A percentile compares a stretch with the other conserved stretches of the same genome.
phyloP scores from a whole-genome alignment of 345 rosid genomes.

The Iberis pinnata region DNA sequence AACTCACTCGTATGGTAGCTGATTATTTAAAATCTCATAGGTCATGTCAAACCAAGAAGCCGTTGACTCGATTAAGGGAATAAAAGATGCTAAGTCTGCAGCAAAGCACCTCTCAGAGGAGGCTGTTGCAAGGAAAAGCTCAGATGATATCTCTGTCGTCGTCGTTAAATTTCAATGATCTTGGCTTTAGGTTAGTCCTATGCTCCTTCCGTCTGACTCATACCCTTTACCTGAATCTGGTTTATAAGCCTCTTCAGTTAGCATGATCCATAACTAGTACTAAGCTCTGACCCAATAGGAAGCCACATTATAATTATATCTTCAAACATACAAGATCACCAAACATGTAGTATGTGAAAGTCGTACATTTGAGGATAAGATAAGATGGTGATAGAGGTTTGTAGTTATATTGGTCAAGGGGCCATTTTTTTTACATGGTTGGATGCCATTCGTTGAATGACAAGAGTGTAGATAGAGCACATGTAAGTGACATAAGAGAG shows the following conservation, averaged over 20 bases:
- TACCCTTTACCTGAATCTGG: slow-evolving; percentile 10
- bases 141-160: slow-evolving; percentile 81
- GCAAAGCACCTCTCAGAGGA: slow-evolving; percentile 84
- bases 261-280: not conserved
- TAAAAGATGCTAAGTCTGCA: slow-evolving; percentile 71
- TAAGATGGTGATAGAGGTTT: slow-evolving; percentile 11
- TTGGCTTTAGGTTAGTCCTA: slow-evolving; percentile 27
- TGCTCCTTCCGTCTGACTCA: not conserved
- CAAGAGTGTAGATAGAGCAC: slow-evolving; percentile 13
- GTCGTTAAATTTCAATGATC: slow-evolving; percentile 61
- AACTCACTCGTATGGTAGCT: slow-evolving; percentile 15
- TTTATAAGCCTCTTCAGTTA: not conserved
- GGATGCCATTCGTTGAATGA: slow-evolving; percentile 19
- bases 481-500: slow-evolving; percentile 78
- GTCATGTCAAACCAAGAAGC: slow-evolving; percentile 93
- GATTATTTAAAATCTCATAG: slow-evolving; percentile 28
- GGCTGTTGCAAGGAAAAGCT: slow-evolving; percentile 62
- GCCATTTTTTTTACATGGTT: slow-evolving; percentile 8
- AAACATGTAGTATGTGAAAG: slow-evolving; percentile 9
- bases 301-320: not conserved
- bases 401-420: slow-evolving; percentile 11
- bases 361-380: slow-evolving; percentile 8
- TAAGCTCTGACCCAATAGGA: not conserved
- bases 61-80: slow-evolving; percentile 48
- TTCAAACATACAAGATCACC: slow-evolving; percentile 7